Conservation (phyloP, 164 flowering plant genomes). For the Cinnamomum chago region DNA sequence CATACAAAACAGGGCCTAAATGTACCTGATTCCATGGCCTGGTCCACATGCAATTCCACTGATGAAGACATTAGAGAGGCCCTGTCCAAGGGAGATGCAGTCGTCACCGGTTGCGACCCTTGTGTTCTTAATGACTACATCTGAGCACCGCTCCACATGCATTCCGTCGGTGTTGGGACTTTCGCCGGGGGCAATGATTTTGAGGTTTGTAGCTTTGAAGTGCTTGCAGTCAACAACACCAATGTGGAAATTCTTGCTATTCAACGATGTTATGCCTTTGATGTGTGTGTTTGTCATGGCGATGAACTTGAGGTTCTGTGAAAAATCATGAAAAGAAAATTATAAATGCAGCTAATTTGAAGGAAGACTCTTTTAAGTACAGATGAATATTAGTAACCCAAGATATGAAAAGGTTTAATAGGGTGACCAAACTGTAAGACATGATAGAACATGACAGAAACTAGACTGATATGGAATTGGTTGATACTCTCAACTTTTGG, state of each 20-base stretch:
- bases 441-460: no score
- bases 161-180: slow-evolving; percentile 86
- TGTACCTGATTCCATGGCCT: slow-evolving; percentile 72
- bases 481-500: no score
- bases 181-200: slow-evolving; percentile 46
- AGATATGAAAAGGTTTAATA: no score
- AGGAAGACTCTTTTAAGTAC: no score
- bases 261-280: slow-evolving; percentile 39
- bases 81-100: slow-evolving; percentile 65
- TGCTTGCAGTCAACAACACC: slow-evolving; percentile 41
- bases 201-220: slow-evolving; percentile 34
- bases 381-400: no score
- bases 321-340: no score
- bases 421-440: no score
- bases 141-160: slow-evolving; percentile 46
- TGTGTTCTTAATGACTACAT: slow-evolving; percentile 28
- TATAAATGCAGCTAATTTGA: no score
- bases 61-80: slow-evolving; percentile 43
- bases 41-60: slow-evolving; percentile 55
- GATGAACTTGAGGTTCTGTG: slow-evolving; percentile 59
- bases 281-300: slow-evolving; percentile 36
- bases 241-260: slow-evolving; percentile 71
- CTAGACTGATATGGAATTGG: no score
- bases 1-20: not conserved
- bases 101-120: slow-evolving; percentile 63